Evolutionary conservation across 768 basidiomycete genomes (phyloP), one percentile per base, ranked within the genome.

Genomic region (Daedaleopsis sinensis): DNA sequence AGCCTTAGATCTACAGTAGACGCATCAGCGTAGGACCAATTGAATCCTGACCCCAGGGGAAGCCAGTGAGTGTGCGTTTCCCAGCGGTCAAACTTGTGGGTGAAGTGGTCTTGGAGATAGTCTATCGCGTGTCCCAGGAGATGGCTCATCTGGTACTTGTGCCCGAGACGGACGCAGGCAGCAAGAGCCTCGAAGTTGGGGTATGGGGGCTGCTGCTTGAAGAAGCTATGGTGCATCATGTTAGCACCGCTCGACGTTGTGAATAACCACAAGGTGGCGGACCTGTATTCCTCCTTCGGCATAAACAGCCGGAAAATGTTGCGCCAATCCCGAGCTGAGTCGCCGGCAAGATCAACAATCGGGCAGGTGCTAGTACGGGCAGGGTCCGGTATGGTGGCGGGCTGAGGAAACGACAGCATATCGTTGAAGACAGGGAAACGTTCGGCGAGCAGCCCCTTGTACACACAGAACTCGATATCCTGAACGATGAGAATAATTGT

Each of bases 401-500:
- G 47, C 23, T 57, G 54, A 18, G 62, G 64, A 42, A 65, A n/a
- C 9, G 69, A 62, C 32, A 69, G 64, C 71, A 71, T 70, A 58
- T 65, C 66, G 15, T 58, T 55, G 52, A 68, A 70, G 32, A 72
- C 60, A 24, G 67, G 44, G 5, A 70, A 71, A 1, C 63, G 60
- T 21, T 50, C 21, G 12, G 70, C 52, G 15, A 74, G 58, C 19
- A 72, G 37, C 15, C 62, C 68, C 18, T 64, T 58, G 50, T 63
- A 68, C 18, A 74, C 67, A 8, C 68, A 64, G 51, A 67, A 74
- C 11, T 61, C 61, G 12, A 55, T 64, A 23, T 64, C 52, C 21
- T 65, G 64, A 7, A 69, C 68, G 37, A 65, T 48, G 11, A 74
- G 42, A 13, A 74, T 62, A 35, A 74, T 61, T 5, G 53, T 67